Evolutionary conservation across 78 protist species (phyloP).

Genomic region (Tieghemostelium lacteum): DNA sequence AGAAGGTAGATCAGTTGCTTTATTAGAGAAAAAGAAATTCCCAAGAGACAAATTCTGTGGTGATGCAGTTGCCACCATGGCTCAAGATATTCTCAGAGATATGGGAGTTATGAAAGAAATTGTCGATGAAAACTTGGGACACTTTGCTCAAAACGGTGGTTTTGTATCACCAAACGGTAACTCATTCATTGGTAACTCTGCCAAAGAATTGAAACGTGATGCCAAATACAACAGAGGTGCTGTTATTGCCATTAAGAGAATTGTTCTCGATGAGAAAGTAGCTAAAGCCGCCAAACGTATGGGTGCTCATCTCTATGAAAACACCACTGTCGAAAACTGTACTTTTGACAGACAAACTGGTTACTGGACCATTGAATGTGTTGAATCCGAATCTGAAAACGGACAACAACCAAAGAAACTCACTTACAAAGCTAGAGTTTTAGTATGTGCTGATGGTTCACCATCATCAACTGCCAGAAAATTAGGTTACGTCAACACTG

Average conservation of each 20-base stretch:
- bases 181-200: conserved; percentile 82
- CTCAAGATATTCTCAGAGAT: conserved; percentile 79
- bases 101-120: conserved; percentile 84
- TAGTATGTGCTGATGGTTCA: conserved; percentile 85
- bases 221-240: conserved; percentile 83
- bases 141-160: conserved; percentile 82
- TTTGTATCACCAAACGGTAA: conserved; percentile 78
- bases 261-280: conserved; percentile 72
- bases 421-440: conserved; percentile 70
- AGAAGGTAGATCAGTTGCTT: conserved; percentile 69
- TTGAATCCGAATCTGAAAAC: conserved; percentile 18
- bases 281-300: conserved; percentile 81
- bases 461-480: conserved; percentile 75
- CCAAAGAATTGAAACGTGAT: conserved; percentile 70
- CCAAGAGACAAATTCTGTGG: conserved; percentile 88
- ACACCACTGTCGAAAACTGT: conserved; percentile 61
- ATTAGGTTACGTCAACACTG: conserved; percentile 77
- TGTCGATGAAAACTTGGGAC: conserved; percentile 75
- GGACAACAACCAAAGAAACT: neutral
- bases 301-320: conserved; percentile 79
- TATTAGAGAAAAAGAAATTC: conserved; percentile 79
- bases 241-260: conserved; percentile 77
- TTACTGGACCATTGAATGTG: conserved; percentile 71
- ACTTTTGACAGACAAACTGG: conserved; percentile 74
- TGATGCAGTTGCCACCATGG: conserved; percentile 84